phyloP scores from a whole-genome alignment of 1,284 basidiomycete genomes.

The Rhodotorula sp. region DNA sequence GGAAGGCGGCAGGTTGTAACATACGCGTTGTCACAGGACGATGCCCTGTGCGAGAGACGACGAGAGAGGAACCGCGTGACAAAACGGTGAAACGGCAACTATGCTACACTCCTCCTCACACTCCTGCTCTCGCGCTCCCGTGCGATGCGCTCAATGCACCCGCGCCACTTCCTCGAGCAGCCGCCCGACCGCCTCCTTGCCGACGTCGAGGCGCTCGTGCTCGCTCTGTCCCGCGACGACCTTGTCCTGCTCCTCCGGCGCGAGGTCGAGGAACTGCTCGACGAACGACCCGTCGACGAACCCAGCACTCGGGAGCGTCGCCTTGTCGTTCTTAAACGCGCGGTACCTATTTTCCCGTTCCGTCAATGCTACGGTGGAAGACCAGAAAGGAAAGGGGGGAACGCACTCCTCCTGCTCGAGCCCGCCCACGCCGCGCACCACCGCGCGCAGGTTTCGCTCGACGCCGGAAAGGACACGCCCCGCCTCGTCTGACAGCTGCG shows the following conservation, averaged over 20 bases:
- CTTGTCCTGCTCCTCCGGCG: slow-evolving; percentile 20
- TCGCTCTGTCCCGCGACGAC: slow-evolving; percentile 42
- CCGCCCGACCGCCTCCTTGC: slow-evolving; percentile 29
- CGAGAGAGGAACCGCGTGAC: neutral
- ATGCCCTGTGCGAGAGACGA: neutral
- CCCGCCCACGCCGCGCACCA: slow-evolving; percentile 61
- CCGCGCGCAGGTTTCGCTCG: slow-evolving; percentile 71
- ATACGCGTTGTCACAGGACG: neutral
- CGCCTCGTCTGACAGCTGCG: slow-evolving; percentile 63
- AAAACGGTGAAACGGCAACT: neutral
- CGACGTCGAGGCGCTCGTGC: slow-evolving; percentile 28
- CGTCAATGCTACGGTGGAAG: neutral
- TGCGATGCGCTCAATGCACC: slow-evolving; percentile 26
- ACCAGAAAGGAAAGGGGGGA: neutral
- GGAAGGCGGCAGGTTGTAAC: neutral
- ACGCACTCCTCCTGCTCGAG: slow-evolving; percentile 67
- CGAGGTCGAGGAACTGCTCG: slow-evolving; percentile 37
- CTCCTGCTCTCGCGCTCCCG: neutral
- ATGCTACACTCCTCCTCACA: neutral
- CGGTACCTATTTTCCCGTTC: slow-evolving; percentile 60
- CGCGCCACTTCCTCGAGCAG: slow-evolving; percentile 43
- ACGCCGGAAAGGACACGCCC: slow-evolving; percentile 70
- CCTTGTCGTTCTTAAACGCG: slow-evolving; percentile 58
- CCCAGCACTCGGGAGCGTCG: slow-evolving; percentile 58
- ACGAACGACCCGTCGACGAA: slow-evolving; percentile 88